Base-by-base conservation (phyloP, 768 basidiomycete species). In the Mycena venus region DNA sequence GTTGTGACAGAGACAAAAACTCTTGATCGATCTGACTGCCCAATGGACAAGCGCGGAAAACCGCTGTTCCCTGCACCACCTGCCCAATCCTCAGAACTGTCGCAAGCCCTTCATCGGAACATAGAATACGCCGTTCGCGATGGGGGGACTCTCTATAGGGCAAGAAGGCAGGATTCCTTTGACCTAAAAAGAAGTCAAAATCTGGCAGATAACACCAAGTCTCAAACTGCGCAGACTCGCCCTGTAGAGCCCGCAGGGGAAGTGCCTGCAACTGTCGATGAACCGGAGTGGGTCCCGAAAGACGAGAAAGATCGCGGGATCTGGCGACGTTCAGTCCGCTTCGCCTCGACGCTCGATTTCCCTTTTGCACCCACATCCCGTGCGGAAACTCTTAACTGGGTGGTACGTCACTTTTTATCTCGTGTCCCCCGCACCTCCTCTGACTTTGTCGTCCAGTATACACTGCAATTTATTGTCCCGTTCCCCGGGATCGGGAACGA, bases 401-500 rank as follows among this genome's bases (percentile, higher is more conserved):
- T 6, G 59, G 68, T 61, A 31, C 7, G 58, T 34, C 21, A 27
- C 4, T 34, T 9, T n/a, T 38, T 27, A 21, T 23, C 10, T 25
- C 10, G 19, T 14, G 23, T 1, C 38, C n/a, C 19, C 38, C 47
- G 4, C n/a, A 36, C 3, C 8, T 4, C 38, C 6, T 56, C 29
- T 9, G 7, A n/a, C 17, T 21, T 14, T 17, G 11, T 56, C 21
- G 3, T 61, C 6, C 32, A 73, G 72, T 73, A 73, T 49, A 29
- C 29, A 9, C 31, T 73, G 3, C 21, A 62, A 4, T 62, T 67
- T 36, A 51, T 60, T 31, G 51, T 62, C 4, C 72, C 65, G 0
- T 73, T 73, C 40, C 72, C 72, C 6, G 66, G 64, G 7, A 19
- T 70, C 19, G 55, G 68, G 9, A 67, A 70, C 40, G 68, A 73